A percentile compares a stretch with the other conserved stretches of the same genome.
phyloP scores from a whole-genome alignment of 2,329 filamentous ascomycete genomes.

The Fusarium lyarnte region DNA sequence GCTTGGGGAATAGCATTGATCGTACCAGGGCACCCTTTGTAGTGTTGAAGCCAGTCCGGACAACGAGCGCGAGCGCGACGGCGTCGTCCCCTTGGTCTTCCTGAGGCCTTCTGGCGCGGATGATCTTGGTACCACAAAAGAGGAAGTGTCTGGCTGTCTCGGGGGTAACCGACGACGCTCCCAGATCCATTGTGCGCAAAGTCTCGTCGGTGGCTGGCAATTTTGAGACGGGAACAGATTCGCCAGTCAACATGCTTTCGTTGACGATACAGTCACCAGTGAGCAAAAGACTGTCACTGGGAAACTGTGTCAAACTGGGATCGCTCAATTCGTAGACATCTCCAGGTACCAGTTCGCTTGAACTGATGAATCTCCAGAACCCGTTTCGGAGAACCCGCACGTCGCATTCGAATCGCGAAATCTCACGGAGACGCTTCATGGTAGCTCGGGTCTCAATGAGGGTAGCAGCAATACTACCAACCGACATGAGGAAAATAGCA shows the following conservation, averaged over 20 bases:
- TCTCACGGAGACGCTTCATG: slow-evolving; percentile 88
- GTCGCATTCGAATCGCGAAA: slow-evolving; percentile 95
- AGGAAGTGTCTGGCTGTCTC: slow-evolving; percentile 89
- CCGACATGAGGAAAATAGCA: slow-evolving; percentile 94
- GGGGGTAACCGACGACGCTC: slow-evolving; percentile 82
- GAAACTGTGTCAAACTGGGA: slow-evolving; percentile 85
- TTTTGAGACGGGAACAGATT: slow-evolving; percentile 97
- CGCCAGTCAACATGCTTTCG: slow-evolving; percentile 98
- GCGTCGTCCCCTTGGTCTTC: slow-evolving; percentile 88
- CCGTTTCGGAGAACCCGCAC: slow-evolving; percentile 92
- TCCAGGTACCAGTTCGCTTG: slow-evolving; percentile 89
- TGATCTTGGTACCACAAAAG: slow-evolving; percentile 95
- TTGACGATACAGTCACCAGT: slow-evolving; percentile 98
- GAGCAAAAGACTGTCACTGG: slow-evolving; percentile 89
- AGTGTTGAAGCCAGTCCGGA: slow-evolving; percentile 95
- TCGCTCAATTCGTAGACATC: slow-evolving; percentile 98
- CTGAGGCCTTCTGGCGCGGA: slow-evolving; percentile 87
- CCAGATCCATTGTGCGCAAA: slow-evolving; percentile 78
- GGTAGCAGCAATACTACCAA: slow-evolving; percentile 89
- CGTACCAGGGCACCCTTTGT: slow-evolving; percentile 95
- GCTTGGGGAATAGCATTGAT: slow-evolving; percentile 98
- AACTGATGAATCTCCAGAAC: slow-evolving; percentile 92
- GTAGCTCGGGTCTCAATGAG: slow-evolving; percentile 91
- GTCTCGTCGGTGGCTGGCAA: slow-evolving; percentile 83
- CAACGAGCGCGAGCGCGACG: slow-evolving; percentile 88